Base-by-base conservation (phyloP, 257 asterid genomes). In the Solanum dulcamara region DNA sequence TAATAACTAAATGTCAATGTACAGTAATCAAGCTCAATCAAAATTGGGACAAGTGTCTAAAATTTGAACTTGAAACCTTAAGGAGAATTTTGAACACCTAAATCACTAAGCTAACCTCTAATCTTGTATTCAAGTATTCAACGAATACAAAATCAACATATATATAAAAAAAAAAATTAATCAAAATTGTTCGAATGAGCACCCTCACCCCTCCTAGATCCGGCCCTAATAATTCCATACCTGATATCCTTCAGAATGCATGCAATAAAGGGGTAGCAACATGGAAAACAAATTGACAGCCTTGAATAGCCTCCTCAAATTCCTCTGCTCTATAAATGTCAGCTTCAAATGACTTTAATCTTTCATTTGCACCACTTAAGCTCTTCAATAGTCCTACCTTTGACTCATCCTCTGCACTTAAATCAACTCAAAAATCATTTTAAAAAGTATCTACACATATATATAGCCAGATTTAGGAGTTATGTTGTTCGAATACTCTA, bases 261-360 rank as follows among this genome's bases (percentile, higher is more conserved):
- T 89, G 40, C 81, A 91, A 91, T 85, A 91, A 7, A 35, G 98
- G 98, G 4, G 97, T 93, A 15, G 94, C 98, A 44, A 94, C 17
- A 84, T 94, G 98, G 44, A 95, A 79, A 51, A 94, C 97, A 30
- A 88, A 53, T 22, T 89, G 74, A 86, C 98, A 93, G 2, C 94
- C 97, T 26, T 86, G 51, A 86, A 94, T 85, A 0, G 97, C 98
- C 0, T 70, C 6, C 72, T 81, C 91, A 84, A 92, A 93, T 9
- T 91, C 92, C 37, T 67, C 68, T 1, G 96, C 90, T n/a, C 87
- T 89, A 81, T 94, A 93, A 6, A 94, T 88, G 40, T 95, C 97
- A 5, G 94, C 96, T 87, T 89, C 92, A 74, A 94, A 93, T 38
- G 93, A 70, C 30, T 90, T 88, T 74, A 94, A 59, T 46, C 90